Evolutionary conservation across 2,329 filamentous ascomycete species (phyloP).

Genomic region (Epichloe uncinata): DNA sequence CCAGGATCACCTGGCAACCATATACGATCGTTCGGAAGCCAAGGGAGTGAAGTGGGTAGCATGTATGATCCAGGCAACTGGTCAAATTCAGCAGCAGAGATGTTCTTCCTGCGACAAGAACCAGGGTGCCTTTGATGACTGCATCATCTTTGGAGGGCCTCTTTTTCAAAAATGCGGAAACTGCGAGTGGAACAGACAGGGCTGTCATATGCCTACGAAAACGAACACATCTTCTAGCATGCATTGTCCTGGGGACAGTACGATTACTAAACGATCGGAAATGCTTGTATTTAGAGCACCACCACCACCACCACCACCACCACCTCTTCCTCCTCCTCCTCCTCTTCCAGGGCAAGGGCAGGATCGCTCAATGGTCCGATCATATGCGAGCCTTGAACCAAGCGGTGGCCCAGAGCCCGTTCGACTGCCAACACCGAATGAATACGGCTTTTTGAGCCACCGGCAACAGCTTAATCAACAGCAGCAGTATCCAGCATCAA

Average conservation of each 20-base stretch:
- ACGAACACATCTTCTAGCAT: neutral
- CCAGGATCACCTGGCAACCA: slow-evolving; percentile 22
- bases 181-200: slow-evolving; percentile 34
- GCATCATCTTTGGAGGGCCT: slow-evolving; percentile 27
- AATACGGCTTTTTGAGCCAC: slow-evolving; percentile 8
- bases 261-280: neutral
- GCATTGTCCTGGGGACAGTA: neutral
- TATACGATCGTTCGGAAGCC: slow-evolving; percentile 28
- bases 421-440: slow-evolving; percentile 15
- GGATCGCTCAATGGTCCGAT: neutral
- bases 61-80: slow-evolving; percentile 37
- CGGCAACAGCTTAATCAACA: neutral
- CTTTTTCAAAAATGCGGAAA: slow-evolving; percentile 36
- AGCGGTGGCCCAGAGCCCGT: slow-evolving; percentile 10
- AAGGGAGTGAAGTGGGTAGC: slow-evolving; percentile 34
- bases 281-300: slow-evolving; percentile 1
- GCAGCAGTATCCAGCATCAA: neutral
- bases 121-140: slow-evolving; percentile 31
- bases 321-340: no score
- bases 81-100: slow-evolving; percentile 24
- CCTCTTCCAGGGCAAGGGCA: neutral
- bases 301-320: slow-evolving; percentile 1
- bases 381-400: neutral
- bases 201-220: slow-evolving; percentile 17
- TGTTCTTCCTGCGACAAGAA: slow-evolving; percentile 30